A percentile compares a stretch with the other conserved stretches of the same genome.
Conservation (phyloP, 164 flowering plant species). For the Magnolia sinica region DNA sequence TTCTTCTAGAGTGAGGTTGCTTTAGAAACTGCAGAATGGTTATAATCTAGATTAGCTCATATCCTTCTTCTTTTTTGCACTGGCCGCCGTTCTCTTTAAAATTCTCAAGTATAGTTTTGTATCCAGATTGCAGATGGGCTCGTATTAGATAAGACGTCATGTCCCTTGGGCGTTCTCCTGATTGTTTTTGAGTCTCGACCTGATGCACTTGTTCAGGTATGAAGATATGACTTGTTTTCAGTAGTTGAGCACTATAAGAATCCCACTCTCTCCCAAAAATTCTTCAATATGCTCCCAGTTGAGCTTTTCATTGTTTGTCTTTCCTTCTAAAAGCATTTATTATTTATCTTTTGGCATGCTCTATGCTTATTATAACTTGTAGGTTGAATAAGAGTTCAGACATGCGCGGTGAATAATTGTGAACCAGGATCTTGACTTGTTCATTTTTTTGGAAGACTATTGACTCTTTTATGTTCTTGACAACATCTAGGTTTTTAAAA, state of each 20-base stretch:
- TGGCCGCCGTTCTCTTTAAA: background rate
- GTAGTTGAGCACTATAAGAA: background rate
- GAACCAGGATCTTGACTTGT: background rate
- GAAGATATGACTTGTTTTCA: background rate
- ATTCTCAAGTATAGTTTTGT: slow-evolving; percentile 2
- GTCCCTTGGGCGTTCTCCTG: slow-evolving; percentile 89
- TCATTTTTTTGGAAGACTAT: background rate
- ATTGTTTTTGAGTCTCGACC: slow-evolving; percentile 98
- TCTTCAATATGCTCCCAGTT: no score
- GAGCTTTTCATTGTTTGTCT: no score
- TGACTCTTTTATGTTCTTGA: background rate
- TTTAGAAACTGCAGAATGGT: no score
- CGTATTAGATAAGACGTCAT: slow-evolving; percentile 78
- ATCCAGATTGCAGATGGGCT: slow-evolving; percentile 89
- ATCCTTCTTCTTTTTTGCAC: background rate
- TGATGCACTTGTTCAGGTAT: slow-evolving; percentile 96
- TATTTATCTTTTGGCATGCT: no score
- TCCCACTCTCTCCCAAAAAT: no score
- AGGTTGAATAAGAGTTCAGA: background rate
- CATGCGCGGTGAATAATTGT: background rate
- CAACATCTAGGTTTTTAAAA: background rate
- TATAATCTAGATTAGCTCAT: background rate
- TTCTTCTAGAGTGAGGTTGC: background rate
- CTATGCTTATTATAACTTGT: background rate
- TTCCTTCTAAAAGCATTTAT: no score